Conservation (phyloP, 1,139 yeast genomes). For the Candida sojae region DNA sequence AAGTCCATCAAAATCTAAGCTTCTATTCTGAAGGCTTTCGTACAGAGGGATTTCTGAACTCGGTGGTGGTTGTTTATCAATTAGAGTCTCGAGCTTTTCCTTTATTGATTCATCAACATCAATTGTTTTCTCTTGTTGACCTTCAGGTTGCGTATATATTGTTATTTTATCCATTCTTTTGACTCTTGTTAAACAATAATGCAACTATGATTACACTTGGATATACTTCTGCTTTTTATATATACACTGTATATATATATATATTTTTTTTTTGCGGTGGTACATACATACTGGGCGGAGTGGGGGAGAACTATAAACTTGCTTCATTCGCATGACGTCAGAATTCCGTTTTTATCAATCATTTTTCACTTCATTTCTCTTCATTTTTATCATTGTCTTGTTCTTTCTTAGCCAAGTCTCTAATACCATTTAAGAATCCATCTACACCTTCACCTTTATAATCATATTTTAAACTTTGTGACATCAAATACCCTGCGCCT, state of each 20-base stretch:
- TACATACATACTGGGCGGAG: not conserved
- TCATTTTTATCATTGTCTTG: slow-evolving; percentile 11
- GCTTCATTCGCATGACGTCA: not conserved
- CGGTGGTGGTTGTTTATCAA: slow-evolving; percentile 11
- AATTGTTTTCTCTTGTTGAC: not conserved
- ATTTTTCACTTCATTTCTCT: slow-evolving; percentile 6
- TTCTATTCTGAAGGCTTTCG: not conserved
- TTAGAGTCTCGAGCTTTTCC: slow-evolving; percentile 10
- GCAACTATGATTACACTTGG: not conserved
- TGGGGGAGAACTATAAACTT: not conserved
- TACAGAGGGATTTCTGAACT: not conserved
- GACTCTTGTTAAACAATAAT: not conserved
- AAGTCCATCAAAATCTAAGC: slow-evolving; percentile 38
- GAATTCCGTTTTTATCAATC: too few relatives aligned
- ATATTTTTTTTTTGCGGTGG: too few relatives aligned
- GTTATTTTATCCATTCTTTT: slow-evolving; percentile 10
- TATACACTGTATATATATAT: too few relatives aligned
- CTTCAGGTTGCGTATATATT: slow-evolving; percentile 12
- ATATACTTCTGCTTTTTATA: too few relatives aligned
- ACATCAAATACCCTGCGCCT: slow-evolving; percentile 56
- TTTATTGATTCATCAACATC: slow-evolving; percentile 5
- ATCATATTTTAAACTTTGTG: slow-evolving; percentile 51
- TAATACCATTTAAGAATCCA: slow-evolving; percentile 52
- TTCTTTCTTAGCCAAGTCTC: slow-evolving; percentile 31
- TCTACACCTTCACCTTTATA: slow-evolving; percentile 63